These are phyloP conservation scores for Davidsoniella virescens DNA, from an alignment of 2,329 filamentous ascomycete genomes.

Conservation along the genomic window DNA sequence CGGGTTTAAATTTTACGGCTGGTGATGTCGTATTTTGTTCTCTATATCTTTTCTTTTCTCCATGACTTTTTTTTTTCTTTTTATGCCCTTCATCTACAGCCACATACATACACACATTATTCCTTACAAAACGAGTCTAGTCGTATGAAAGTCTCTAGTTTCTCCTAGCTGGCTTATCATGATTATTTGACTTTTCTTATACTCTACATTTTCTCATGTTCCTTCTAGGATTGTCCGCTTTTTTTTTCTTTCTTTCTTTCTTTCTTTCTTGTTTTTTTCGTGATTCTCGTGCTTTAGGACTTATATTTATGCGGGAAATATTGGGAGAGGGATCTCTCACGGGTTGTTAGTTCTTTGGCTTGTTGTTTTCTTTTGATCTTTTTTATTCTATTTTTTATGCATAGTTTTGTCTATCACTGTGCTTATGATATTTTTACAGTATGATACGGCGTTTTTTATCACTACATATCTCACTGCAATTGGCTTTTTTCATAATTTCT, in stretches of 20 bases:
- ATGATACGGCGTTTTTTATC: not conserved
- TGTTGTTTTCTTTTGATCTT: not conserved
- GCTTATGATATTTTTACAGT: not conserved
- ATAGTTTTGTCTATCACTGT: not conserved
- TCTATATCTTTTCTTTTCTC: constrained; percentile 11
- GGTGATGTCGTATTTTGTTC: not conserved
- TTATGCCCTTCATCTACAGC: not conserved
- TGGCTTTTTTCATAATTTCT: not conserved
- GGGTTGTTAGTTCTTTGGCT: not conserved
- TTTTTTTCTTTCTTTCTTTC: constrained; percentile 1
- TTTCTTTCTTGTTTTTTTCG: not conserved
- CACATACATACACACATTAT: not conserved
- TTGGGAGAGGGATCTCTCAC: not conserved
- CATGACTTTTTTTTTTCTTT: not conserved
- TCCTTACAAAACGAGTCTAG: not conserved
- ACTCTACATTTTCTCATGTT: not conserved
- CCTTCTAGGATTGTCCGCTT: not conserved
- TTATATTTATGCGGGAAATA: not conserved
- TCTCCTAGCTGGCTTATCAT: not conserved
- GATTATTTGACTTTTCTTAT: not conserved
- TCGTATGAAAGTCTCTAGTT: not conserved
- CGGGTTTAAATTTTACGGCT: too few relatives aligned
- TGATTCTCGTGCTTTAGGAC: not conserved
- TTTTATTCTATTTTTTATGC: not conserved
- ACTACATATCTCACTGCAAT: too few relatives aligned